Percentiles rank a stretch among this genome's conserved stretches.
These are phyloP conservation scores for Myxozyma melibiosi DNA, from an alignment of 805 yeast genomes.

Conservation along the genomic window DNA sequence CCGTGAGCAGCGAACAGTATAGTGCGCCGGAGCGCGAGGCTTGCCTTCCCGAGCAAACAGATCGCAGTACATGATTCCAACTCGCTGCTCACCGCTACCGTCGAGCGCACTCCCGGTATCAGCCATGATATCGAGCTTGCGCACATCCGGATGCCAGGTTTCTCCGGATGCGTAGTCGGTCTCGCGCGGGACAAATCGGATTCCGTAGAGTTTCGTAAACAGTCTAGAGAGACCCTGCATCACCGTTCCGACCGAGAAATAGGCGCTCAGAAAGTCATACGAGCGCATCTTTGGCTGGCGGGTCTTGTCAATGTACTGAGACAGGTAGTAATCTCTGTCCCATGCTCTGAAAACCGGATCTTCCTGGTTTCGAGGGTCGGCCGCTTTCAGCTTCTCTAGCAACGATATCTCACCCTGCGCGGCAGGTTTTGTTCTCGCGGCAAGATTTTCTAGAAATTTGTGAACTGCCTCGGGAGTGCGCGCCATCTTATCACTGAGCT, in stretches of 20 bases:
- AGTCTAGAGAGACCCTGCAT: conserved; percentile 78
- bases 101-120: conserved; percentile 50
- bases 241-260: conserved; percentile 83
- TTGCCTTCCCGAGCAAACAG: conserved; percentile 76
- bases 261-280: conserved; percentile 56
- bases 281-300: conserved; percentile 45
- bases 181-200: conserved; percentile 67
- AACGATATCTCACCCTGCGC: conserved; percentile 61
- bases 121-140: conserved; percentile 75
- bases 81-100: conserved; percentile 39
- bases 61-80: conserved; percentile 87
- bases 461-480: conserved; percentile 73
- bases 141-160: conserved; percentile 85
- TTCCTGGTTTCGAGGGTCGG: conserved; percentile 44
- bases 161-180: conserved; percentile 61
- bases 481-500: conserved; percentile 88
- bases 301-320: conserved; percentile 39
- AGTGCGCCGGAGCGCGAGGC: conserved; percentile 84
- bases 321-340: conserved; percentile 77
- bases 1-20: conserved; percentile 93
- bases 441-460: conserved; percentile 64
- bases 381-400: conserved; percentile 39
- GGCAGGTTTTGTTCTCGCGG: conserved; percentile 52
- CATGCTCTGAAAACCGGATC: conserved; percentile 67
- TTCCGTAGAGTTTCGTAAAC: conserved; percentile 72